Evolutionary conservation across 2,329 filamentous ascomycete species (phyloP).

Genomic region (Pseudonectria foliicola): DNA sequence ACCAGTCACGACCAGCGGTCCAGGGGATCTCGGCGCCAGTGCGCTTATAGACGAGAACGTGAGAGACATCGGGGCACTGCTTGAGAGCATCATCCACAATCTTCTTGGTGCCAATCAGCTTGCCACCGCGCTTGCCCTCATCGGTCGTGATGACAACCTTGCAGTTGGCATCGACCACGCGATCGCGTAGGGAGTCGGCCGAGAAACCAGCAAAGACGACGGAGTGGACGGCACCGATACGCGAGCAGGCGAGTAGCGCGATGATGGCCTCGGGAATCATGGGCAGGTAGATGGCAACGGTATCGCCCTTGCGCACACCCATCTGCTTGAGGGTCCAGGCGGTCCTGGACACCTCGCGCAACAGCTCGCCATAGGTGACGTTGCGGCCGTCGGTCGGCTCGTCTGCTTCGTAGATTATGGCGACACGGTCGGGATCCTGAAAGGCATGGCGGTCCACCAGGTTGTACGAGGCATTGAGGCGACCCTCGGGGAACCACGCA

Average conservation of each 20-base stretch:
- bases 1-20: slow-evolving; percentile 81
- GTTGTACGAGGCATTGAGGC: slow-evolving; percentile 94
- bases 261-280: slow-evolving; percentile 97
- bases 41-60: slow-evolving; percentile 88
- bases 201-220: slow-evolving; percentile 98
- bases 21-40: slow-evolving; percentile 89
- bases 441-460: slow-evolving; percentile 95
- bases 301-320: slow-evolving; percentile 95
- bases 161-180: slow-evolving; percentile 82
- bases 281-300: slow-evolving; percentile 91
- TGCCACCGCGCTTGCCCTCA: slow-evolving; percentile 96
- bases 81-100: slow-evolving; percentile 97
- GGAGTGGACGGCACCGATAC: slow-evolving; percentile 93
- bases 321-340: slow-evolving; percentile 88
- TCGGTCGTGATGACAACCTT: slow-evolving; percentile 96
- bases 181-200: slow-evolving; percentile 89
- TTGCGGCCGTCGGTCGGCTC: slow-evolving; percentile 80
- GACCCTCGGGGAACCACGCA: slow-evolving; percentile 92
- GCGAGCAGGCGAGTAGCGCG: slow-evolving; percentile 81
- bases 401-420: slow-evolving; percentile 98
- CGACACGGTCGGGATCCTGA: slow-evolving; percentile 84
- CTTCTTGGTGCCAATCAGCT: slow-evolving; percentile 96
- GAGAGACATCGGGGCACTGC: slow-evolving; percentile 82
- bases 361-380: slow-evolving; percentile 87
- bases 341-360: slow-evolving; percentile 82